Evolutionary conservation across 208 protist genomes (phyloP).

Genomic region (Acanthamoeba rhysodes): DNA sequence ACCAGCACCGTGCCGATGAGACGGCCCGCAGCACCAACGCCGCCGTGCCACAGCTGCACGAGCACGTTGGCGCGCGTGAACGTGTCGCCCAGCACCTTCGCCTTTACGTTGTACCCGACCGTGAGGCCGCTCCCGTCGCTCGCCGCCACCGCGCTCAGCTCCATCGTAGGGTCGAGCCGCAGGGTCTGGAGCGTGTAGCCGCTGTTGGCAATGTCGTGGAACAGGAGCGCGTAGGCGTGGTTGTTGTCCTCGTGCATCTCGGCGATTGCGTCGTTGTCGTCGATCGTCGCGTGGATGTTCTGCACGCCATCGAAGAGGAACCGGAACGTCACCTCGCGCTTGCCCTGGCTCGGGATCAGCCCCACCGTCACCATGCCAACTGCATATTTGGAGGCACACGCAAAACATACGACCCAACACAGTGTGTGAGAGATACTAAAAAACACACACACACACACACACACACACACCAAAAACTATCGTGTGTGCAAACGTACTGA

Average conservation of each 20-base stretch:
- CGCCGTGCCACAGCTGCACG: slow-evolving; percentile 44
- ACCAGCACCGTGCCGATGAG: slow-evolving; percentile 3
- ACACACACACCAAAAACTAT: no score
- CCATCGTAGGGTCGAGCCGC: no score
- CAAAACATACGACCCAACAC: no score
- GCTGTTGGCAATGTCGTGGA: background rate
- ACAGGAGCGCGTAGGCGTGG: background rate
- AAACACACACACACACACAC: no score
- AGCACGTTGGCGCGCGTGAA: slow-evolving; percentile 43
- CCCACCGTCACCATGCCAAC: no score
- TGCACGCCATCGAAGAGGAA: background rate
- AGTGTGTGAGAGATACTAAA: no score
- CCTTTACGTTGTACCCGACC: background rate
- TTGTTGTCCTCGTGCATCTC: slow-evolving; percentile 41
- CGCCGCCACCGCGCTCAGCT: no score
- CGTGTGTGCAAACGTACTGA: no score
- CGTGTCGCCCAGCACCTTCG: slow-evolving; percentile 3
- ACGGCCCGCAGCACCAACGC: background rate
- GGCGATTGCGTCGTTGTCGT: background rate
- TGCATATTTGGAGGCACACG: no score
- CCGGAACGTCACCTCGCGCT: background rate
- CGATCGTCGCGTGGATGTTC: background rate
- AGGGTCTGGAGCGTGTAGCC: background rate
- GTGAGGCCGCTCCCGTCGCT: background rate
- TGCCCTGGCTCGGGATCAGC: background rate